Conservation (phyloP, 2,329 filamentous ascomycete genomes). For the Monilinia polystroma region DNA sequence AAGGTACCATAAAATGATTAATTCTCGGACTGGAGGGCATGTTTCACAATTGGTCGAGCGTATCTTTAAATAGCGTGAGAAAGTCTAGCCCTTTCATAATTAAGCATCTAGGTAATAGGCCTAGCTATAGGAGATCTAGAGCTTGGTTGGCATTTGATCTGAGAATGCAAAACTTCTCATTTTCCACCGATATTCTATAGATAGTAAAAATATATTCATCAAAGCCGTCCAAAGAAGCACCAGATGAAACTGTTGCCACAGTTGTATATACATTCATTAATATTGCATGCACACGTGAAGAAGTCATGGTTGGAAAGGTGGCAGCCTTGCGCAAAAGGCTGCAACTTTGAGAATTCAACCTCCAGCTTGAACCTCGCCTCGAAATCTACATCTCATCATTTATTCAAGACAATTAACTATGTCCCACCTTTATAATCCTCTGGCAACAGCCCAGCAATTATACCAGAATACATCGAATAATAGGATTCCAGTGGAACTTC, state of each 20-base stretch:
- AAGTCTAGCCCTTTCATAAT: too few relatives aligned
- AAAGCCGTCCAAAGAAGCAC: neutral
- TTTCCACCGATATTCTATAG: neutral
- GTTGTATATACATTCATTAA: neutral
- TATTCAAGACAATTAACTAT: conserved; percentile 41
- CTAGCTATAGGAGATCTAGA: neutral
- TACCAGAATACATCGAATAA: conserved; percentile 55
- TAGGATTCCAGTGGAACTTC: conserved; percentile 64
- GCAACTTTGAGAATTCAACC: neutral
- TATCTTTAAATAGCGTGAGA: neutral
- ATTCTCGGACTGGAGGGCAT: neutral
- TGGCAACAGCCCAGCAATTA: conserved; percentile 71
- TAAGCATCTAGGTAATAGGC: neutral
- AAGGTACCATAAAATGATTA: neutral
- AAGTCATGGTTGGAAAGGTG: conserved; percentile 6
- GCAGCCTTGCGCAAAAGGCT: conserved; percentile 35
- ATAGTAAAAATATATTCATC: neutral
- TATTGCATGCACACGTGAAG: neutral
- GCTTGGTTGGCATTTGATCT: neutral
- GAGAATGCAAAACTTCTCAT: neutral
- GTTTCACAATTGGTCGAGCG: neutral
- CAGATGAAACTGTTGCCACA: neutral
- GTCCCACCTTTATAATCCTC: conserved; percentile 66
- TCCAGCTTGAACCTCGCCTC: neutral
- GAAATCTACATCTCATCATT: conserved; percentile 1